Conservation (phyloP, 1,284 basidiomycete species). For the Thecaphora frezii region DNA sequence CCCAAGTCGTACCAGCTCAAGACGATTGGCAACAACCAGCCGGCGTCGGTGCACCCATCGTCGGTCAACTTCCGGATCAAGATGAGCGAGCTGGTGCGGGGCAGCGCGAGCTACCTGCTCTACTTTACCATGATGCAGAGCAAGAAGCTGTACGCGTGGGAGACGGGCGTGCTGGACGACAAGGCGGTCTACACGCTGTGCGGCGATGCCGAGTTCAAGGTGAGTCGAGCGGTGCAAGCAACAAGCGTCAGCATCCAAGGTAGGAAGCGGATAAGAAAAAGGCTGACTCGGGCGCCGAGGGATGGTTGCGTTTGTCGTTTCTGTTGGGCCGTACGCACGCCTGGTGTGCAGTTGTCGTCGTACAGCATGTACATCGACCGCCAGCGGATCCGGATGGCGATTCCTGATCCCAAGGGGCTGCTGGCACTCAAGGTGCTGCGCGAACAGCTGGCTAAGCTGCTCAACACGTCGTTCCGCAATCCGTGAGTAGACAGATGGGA, state of each 20-base stretch:
- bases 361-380: conserved; percentile 78
- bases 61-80: conserved; percentile 49
- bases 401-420: conserved; percentile 68
- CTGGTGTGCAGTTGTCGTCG: conserved; percentile 68
- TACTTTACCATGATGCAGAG: conserved; percentile 70
- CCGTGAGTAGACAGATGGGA: conserved; percentile 13
- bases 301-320: too few relatives aligned
- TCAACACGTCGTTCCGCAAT: conserved; percentile 63
- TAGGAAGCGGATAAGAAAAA: too few relatives aligned
- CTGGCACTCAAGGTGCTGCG: conserved; percentile 81
- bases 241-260: too few relatives aligned
- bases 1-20: conserved; percentile 66
- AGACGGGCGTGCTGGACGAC: conserved; percentile 86
- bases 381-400: conserved; percentile 74
- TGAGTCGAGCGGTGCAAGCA: conserved; percentile 60
- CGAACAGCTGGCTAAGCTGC: conserved; percentile 67
- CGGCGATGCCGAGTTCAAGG: conserved; percentile 89
- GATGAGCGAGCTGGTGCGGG: conserved; percentile 22
- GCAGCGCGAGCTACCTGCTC: conserved; percentile 37
- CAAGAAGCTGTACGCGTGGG: conserved; percentile 90
- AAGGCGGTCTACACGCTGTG: conserved; percentile 80
- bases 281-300: too few relatives aligned
- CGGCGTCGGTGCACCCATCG: conserved; percentile 83
- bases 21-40: conserved; percentile 85
- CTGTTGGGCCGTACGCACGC: too few relatives aligned